Evolutionary conservation across 75 land plant genomes (phyloP).

Genomic region (Cunninghamia lanceolata): DNA sequence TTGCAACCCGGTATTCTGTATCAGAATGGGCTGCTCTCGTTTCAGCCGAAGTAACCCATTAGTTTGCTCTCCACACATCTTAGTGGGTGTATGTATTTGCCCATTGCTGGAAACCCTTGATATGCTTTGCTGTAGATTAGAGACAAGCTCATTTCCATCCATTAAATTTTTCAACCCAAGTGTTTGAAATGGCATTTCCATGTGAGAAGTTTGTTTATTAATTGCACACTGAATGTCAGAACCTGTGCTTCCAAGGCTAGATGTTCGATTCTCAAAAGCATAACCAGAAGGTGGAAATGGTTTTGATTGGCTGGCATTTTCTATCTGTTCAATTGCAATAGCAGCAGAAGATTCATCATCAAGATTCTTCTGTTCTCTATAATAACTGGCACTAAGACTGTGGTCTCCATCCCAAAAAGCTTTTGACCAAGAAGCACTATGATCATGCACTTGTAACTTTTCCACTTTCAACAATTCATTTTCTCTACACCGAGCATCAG

Average conservation of each 20-base stretch:
- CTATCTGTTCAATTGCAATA: not conserved
- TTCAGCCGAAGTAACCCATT: too few species aligned
- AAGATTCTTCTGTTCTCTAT: not conserved
- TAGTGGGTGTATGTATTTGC: too few species aligned
- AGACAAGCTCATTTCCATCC: not conserved
- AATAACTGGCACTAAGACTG: not conserved
- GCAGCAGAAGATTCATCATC: not conserved
- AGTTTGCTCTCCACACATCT: too few species aligned
- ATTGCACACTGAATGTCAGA: not conserved
- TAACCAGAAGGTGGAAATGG: not conserved
- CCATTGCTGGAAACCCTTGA: too few species aligned
- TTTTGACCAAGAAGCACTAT: too few species aligned
- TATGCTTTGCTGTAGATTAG: not conserved
- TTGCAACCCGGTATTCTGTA: too few species aligned
- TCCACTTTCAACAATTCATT: too few species aligned
- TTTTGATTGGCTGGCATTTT: not conserved
- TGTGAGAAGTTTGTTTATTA: not conserved
- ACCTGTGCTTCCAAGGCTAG: not conserved
- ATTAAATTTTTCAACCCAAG: not conserved
- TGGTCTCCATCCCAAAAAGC: too few species aligned
- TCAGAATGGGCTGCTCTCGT: too few species aligned
- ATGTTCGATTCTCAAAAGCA: not conserved
- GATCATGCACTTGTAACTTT: too few species aligned
- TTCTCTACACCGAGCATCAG: too few species aligned
- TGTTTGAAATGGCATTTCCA: not conserved